Base-by-base conservation (phyloP, 352 stramenopile genomes). In the Phytophthora podocarpi region DNA sequence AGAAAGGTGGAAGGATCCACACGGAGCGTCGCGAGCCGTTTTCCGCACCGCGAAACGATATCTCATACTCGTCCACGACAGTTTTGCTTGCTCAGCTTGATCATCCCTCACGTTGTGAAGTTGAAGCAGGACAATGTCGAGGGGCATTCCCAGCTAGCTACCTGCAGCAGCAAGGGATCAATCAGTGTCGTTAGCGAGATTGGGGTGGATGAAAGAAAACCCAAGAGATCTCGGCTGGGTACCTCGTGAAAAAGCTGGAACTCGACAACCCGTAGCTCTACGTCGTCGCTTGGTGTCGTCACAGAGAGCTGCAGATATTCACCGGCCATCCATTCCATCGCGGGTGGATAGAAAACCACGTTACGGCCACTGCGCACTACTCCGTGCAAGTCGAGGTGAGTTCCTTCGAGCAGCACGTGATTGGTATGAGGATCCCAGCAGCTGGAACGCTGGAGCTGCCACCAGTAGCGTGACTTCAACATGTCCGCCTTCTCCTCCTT, bases 281-380 rank as follows among this genome's bases (percentile, higher is more conserved):
- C 16, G 9, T 66, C 45, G 20, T 51, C 34, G 32, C 27, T 59
- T 27, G 23, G n/a, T 56, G 47, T 36, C 15, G 35, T 43, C 39
- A 51, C 46, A 16, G 46, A 56, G 35, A 70, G 34, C 27, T 70
- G 61, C 12, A 73, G 21, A 13, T 67, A 69, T 36, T 77, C 58
- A 13, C 68, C 64, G 15, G 53, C 45, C 28, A 74, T 58, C 54
- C 64, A 74, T 12, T 74, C 48, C 36, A 60, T 60, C 21, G 49
- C 15, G 31, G 64, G 57, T 23, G 68, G 36, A 5, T 62, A 58
- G 31, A 71, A 76, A 32, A 62, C 42, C 7, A 74, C 9, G 10
- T 74, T 49, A 5, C 30, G 20, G 13, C 21, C 20, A n/a, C 35
- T 31, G 39, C 64, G 59, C 26, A 65, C 26, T 11, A 63, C 54